Evolutionary conservation across 1,284 basidiomycete genomes (phyloP), one percentile per base, ranked within the genome.

Genomic region (Moniliophthora roreri): DNA sequence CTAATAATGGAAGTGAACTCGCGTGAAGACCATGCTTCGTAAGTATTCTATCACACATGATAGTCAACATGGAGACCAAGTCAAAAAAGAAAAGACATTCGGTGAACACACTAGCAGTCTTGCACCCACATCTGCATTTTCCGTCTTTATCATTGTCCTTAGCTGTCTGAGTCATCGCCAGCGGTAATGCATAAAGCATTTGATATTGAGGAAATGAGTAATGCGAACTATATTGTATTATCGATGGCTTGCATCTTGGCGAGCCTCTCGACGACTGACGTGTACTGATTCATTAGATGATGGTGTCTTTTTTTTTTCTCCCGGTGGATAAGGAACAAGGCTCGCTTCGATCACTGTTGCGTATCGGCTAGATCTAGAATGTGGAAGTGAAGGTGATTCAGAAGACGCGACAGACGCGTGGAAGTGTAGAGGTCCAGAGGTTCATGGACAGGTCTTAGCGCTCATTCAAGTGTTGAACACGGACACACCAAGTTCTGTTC

Each of bases 131-230:
- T 32, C 44, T 8, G 26, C 44, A 3, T 46, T 15, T 24, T n/a
- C 26, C 16, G 18, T n/a, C 21, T 4, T 46, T n/a, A 46, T 9
- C 10, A 5, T 46, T 24, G 28, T 8, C 11, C 16, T 23, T n/a
- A n/a, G n/a, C n/a, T n/a, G n/a, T n/a, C n/a, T n/a, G n/a, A n/a
- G 18, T 46, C 44, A 32, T 46, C 44, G 44, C 28, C 44, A 46
- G 13, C 44, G 44, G 28, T 32, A 46, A 13, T 11, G 6, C 13
- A 16, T 32, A 28, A 46, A 46, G 24, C 24, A 24, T 11, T 46
- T 26, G 44, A 10, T 16, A 21, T 46, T 46, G 24, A 46, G 44
- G 24, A 28, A 28, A 13, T 28, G n/a, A 32, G n/a, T 28, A 15
- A 32, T 15, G 9, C 26, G 44, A 18, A 24, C 44, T 15, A 10